A percentile compares a stretch with the other conserved stretches of the same genome.
Evolutionary conservation across 2,329 filamentous ascomycete genomes (phyloP).

Genomic region (Achaetomium macrosporum): DNA sequence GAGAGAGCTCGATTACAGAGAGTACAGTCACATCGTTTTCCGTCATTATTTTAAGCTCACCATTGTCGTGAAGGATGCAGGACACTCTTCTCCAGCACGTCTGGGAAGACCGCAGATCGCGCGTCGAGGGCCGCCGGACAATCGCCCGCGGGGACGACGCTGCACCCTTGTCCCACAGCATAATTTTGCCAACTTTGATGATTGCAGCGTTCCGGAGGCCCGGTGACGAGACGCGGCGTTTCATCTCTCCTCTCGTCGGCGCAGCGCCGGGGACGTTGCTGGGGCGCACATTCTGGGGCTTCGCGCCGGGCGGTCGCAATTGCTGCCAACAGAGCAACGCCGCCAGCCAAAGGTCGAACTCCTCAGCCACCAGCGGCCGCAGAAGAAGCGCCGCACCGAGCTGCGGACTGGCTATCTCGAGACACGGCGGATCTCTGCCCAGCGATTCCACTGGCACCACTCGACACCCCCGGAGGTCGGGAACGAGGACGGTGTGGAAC

Average conservation of each 20-base stretch:
- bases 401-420: constrained; percentile 51
- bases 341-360: constrained; percentile 75
- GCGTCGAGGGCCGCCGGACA: constrained; percentile 51
- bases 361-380: constrained; percentile 56
- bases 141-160: constrained; percentile 51
- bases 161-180: constrained; percentile 79
- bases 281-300: constrained; percentile 43
- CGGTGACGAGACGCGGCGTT: constrained; percentile 36
- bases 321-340: constrained; percentile 79
- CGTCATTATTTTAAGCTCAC: constrained; percentile 83
- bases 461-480: constrained; percentile 68
- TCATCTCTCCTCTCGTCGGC: constrained; percentile 39
- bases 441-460: constrained; percentile 51
- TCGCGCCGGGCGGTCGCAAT: constrained; percentile 54
- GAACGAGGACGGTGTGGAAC: constrained; percentile 61
- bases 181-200: constrained; percentile 90
- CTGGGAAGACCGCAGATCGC: constrained; percentile 47
- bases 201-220: constrained; percentile 65
- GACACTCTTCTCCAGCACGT: constrained; percentile 80
- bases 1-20: constrained; percentile 78
- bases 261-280: constrained; percentile 32
- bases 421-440: constrained; percentile 41
- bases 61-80: constrained; percentile 90
- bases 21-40: constrained; percentile 78
- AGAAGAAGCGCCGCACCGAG: constrained; percentile 57